phyloP scores from a whole-genome alignment of 176 grass and related monocot species.

The Dendrocalamus sinicus region DNA sequence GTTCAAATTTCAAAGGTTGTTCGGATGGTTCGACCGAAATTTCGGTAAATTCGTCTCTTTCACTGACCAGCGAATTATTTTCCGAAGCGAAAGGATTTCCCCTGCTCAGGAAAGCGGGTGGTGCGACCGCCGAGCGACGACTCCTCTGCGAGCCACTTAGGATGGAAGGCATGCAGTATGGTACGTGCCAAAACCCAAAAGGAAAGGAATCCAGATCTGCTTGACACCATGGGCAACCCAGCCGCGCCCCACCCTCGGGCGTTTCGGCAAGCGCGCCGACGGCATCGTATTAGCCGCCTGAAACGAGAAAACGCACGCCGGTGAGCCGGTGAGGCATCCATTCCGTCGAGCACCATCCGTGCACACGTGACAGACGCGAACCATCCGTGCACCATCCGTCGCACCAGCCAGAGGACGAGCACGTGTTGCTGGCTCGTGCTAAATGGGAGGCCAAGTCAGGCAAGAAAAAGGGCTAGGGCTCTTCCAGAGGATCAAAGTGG shows the following conservation, averaged over 20 bases:
- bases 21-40: too few relatives aligned
- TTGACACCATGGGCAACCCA: neutral
- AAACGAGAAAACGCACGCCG: conserved; percentile 13
- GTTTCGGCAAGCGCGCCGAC: neutral
- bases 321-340: conserved; percentile 22
- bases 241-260: neutral
- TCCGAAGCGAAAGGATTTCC: too few relatives aligned
- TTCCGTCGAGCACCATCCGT: conserved; percentile 7
- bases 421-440: too few relatives aligned
- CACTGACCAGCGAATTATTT: too few relatives aligned
- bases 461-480: too few relatives aligned
- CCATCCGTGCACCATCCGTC: too few relatives aligned
- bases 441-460: too few relatives aligned
- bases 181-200: neutral
- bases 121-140: neutral
- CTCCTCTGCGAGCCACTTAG: too few relatives aligned
- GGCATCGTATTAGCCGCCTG: neutral
- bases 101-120: neutral
- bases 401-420: too few relatives aligned
- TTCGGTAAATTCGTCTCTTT: too few relatives aligned
- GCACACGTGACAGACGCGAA: neutral
- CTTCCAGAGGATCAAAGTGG: too few relatives aligned
- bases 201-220: neutral
- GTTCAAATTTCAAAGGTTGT: too few relatives aligned
- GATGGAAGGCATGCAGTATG: neutral